Evolutionary conservation across 2,329 filamentous ascomycete genomes (phyloP).

Genomic region (Alternaria incomplexa): DNA sequence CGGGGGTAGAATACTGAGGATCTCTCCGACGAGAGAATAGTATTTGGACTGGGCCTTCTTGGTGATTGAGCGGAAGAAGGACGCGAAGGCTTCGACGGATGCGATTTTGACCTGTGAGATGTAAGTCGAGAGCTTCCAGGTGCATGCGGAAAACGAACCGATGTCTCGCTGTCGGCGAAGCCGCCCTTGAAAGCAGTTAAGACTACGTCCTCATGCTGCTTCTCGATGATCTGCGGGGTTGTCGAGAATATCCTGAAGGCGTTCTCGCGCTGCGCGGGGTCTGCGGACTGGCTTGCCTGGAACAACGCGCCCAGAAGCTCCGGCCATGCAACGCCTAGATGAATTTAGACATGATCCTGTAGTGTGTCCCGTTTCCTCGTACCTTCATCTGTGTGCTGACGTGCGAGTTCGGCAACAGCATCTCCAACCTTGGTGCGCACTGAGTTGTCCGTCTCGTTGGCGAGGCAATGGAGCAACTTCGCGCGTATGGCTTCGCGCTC

Average conservation of each 20-base stretch:
- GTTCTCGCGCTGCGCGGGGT: slow-evolving; percentile 84
- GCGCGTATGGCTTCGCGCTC: slow-evolving; percentile 80
- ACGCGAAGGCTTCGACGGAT: slow-evolving; percentile 94
- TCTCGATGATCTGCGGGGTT: slow-evolving; percentile 94
- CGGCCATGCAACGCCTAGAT: slow-evolving; percentile 80
- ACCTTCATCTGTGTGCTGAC: slow-evolving; percentile 94
- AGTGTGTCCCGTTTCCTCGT: slow-evolving; percentile 46
- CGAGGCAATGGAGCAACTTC: slow-evolving; percentile 80
- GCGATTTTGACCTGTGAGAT: slow-evolving; percentile 78
- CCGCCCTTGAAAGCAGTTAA: slow-evolving; percentile 86
- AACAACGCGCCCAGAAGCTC: slow-evolving; percentile 88
- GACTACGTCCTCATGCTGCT: slow-evolving; percentile 91
- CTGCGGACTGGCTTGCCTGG: slow-evolving; percentile 84
- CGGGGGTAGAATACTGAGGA: slow-evolving; percentile 92
- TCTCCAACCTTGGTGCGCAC: slow-evolving; percentile 97
- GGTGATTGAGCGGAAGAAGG: slow-evolving; percentile 89
- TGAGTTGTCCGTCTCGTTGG: slow-evolving; percentile 71
- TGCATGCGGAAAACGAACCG: slow-evolving; percentile 57
- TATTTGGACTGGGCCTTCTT: slow-evolving; percentile 92
- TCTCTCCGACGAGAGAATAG: slow-evolving; percentile 82
- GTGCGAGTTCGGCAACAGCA: slow-evolving; percentile 92
- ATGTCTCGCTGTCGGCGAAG: slow-evolving; percentile 85
- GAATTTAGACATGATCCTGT: slow-evolving; percentile 7
- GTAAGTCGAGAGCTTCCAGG: slow-evolving; percentile 12
- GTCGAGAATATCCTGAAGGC: slow-evolving; percentile 95